Evolutionary conservation across 129 eudicot species (phyloP), one percentile per base, ranked within the genome.

Genomic region (Arctium lappa): DNA sequence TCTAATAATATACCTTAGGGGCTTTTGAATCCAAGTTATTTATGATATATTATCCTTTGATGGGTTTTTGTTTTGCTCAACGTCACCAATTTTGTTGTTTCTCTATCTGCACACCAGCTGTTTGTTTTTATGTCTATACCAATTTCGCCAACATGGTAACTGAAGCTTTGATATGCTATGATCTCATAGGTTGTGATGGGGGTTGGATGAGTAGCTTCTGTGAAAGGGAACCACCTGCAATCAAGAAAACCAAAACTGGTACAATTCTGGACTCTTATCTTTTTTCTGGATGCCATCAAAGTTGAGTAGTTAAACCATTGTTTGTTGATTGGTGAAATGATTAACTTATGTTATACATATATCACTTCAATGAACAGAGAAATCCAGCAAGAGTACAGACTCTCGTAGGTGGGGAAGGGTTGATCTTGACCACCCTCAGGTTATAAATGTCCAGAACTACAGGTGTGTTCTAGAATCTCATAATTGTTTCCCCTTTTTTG

Each of bases 241-340:
- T 91, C 77, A 95, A 95, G 91, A 95, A 95, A 79, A 88, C 86
- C 66, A 91, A 80, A 91, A 95, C 94, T 44, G 97, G 97, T 92
- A 65, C 46, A 44, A 22, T 2, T 73, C 60, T 40, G 34, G 8
- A 4, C 62, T 66, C 34, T 66, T 66, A 22, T 22, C 5, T 8
- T 72, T 72, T 33, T 72, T 36, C 40, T 69, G 18, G 74, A 69
- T 69, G 13, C 18, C 34, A 37, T 72, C 75, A 36, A 36, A 72
- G 75, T 72, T 39, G 4, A 46, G 75, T 31, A 71, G n/a, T 34
- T 34, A 73, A 73, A 39, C 77, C 62, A 40, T 73, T 8, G 4
- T 73, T 27, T 29, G 34, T 36, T 83, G 18, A 76, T 69, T 68
- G 39, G 65, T 68, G 77, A 69, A 65, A 60, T 33, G 72, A 69